Conservation (phyloP, 352 stramenopile genomes). For the Globisporangium echinulatum region DNA sequence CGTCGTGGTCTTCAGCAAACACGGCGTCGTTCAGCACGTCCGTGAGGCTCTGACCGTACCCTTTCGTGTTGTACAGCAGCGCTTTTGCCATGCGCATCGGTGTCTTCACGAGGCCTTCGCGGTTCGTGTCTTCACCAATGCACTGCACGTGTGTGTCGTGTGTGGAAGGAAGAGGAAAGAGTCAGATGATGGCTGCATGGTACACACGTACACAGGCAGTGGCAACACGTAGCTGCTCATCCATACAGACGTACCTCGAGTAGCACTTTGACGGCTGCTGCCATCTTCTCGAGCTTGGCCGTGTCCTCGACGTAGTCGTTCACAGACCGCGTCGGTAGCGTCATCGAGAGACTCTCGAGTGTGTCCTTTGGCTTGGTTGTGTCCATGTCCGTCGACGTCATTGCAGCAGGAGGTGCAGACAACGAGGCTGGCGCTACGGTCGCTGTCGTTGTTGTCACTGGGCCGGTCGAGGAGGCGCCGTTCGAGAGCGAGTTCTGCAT, state of each 20-base stretch:
- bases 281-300: constrained; percentile 90
- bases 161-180: neutral
- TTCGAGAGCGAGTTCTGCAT: constrained; percentile 33
- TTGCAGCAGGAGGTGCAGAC: neutral
- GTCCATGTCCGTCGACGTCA: neutral
- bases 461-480: neutral
- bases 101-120: constrained; percentile 95
- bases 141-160: constrained; percentile 23
- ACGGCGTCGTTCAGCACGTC: constrained; percentile 96
- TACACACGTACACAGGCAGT: too few relatives aligned
- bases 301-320: constrained; percentile 73
- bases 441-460: constrained; percentile 2
- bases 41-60: constrained; percentile 88
- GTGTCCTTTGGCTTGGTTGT: constrained; percentile 7
- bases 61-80: constrained; percentile 94
- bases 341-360: constrained; percentile 57
- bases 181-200: neutral
- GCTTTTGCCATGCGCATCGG: constrained; percentile 97
- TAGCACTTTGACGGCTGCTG: constrained; percentile 88
- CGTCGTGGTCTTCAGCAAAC: constrained; percentile 97
- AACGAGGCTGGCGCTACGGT: neutral
- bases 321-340: constrained; percentile 37
- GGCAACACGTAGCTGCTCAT: too few relatives aligned
- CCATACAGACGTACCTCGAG: constrained; percentile 61
- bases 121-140: constrained; percentile 92